Evolutionary conservation across 106 monocot species (phyloP).

Genomic region (Platanthera guangdongensis): DNA sequence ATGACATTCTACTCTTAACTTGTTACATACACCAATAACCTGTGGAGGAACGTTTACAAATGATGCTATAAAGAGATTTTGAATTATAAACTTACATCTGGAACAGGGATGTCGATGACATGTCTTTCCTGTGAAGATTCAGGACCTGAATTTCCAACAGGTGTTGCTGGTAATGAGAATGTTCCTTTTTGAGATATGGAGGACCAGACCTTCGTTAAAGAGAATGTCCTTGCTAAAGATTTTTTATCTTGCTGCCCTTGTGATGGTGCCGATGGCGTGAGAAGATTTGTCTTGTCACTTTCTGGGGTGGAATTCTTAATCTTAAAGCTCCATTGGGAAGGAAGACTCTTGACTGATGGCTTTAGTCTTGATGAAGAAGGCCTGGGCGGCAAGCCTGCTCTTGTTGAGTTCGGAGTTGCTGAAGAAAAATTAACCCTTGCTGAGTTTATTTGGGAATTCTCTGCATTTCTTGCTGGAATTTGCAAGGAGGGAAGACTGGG

Average conservation of each 20-base stretch:
- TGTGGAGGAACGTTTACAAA: background rate
- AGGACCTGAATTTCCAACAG: conserved; percentile 25
- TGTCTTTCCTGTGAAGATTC: conserved; percentile 34
- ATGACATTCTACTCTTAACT: background rate
- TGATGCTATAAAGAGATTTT: background rate
- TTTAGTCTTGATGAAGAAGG: conserved; percentile 62
- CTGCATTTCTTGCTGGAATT: conserved; percentile 55
- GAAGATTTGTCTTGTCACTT: conserved; percentile 55
- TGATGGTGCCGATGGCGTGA: conserved; percentile 45
- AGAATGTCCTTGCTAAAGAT: conserved; percentile 45
- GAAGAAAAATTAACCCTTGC: conserved; percentile 22
- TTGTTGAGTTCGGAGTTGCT: conserved; percentile 46
- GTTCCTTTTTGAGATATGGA: conserved; percentile 51
- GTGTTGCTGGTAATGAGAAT: conserved; percentile 72
- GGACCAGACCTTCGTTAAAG: conserved; percentile 58
- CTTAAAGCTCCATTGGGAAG: conserved; percentile 54
- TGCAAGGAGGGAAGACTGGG: conserved; percentile 69
- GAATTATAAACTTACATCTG: conserved; percentile 41
- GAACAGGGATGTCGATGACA: conserved; percentile 41
- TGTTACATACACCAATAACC: background rate
- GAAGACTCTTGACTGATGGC: conserved; percentile 40
- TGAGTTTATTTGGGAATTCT: conserved; percentile 35
- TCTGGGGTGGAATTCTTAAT: conserved; percentile 34
- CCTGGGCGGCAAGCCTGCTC: conserved; percentile 71
- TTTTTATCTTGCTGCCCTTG: conserved; percentile 46